A percentile compares a stretch with the other conserved stretches of the same genome.
Evolutionary conservation across 148 eudicot species (phyloP).

Genomic region (Cornus controversa): DNA sequence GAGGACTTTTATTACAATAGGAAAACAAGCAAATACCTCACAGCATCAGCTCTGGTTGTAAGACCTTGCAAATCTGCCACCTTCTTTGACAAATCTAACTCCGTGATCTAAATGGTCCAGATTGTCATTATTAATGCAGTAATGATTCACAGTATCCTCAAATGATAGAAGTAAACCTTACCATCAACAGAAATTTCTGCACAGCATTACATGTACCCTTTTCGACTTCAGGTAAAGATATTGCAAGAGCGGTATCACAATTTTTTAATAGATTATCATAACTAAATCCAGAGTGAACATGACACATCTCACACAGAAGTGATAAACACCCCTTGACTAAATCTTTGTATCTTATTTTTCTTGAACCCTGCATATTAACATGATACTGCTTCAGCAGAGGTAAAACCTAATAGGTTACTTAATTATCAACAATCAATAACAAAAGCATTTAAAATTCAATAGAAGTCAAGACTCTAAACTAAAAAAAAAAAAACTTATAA

Average conservation of each 20-base stretch:
- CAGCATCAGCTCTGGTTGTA: conserved; percentile 75
- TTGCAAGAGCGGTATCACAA: conserved; percentile 38
- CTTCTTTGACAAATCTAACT: conserved; percentile 69
- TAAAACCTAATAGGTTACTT: not conserved
- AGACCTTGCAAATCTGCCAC: conserved; percentile 62
- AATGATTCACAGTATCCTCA: not conserved
- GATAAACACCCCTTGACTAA: conserved; percentile 58
- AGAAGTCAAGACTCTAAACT: conserved; percentile 5
- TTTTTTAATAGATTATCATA: conserved; percentile 11
- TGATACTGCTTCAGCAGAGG: not conserved
- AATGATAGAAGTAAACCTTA: conserved; percentile 22
- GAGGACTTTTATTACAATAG: not conserved
- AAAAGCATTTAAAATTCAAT: conserved; percentile 6
- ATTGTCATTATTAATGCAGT: conserved; percentile 3
- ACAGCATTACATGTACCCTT: conserved; percentile 41
- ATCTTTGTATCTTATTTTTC: conserved; percentile 72
- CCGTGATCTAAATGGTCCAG: conserved; percentile 52
- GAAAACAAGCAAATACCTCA: conserved; percentile 46
- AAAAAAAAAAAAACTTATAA: conserved; percentile 14
- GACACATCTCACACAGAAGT: conserved; percentile 36
- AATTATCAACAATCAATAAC: not conserved
- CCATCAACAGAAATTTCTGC: conserved; percentile 69
- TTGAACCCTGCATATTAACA: conserved; percentile 54
- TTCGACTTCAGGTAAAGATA: conserved; percentile 65
- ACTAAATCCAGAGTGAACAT: conserved; percentile 16